Evolutionary conservation across 176 grass and related monocot genomes (phyloP), one percentile per base, ranked within the genome.

Genomic region (Aegilops bicornis): DNA sequence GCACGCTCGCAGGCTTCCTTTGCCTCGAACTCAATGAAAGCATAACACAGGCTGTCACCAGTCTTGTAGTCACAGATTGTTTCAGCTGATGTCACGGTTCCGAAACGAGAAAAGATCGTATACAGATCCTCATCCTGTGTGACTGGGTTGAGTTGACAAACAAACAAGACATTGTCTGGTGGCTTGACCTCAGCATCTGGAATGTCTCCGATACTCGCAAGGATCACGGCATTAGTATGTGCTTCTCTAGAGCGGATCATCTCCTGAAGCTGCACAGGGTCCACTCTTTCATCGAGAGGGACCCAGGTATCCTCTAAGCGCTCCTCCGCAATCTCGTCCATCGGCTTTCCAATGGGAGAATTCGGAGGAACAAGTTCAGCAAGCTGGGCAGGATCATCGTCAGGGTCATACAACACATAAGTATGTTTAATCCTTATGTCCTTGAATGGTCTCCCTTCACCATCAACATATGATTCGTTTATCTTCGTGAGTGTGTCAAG

Each of bases 391-490:
- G 95, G 93, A 86, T 98, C 95, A 77, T 97, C 95, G 23, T 93
- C 93, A 76, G 95, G 95, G 84, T 93, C 96, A 71, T 91, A 90
- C 75, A 98, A 86, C 63, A 98, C 70, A 78, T 91, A 96, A 20
- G 93, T 96, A 85, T 98, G 93, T 50, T 98, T 98, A 81, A 98
- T 94, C 92, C 96, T 94, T 22, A 98, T 98, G 65, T 98, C 86
- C 80, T 94, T 98, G 80, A 92, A 95, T 48, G 96, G 96, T 27
- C 96, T 96, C 83, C 92, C 90, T 30, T 94, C 82, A 54, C 62
- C 79, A 88, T 98, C 96, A 82, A 80, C 91, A 73, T 94, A 96
- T 54, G 96, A 39, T 89, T 98, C 93, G 82, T 95, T 98, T 88
- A 98, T 94, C 84, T 96, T 94, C 31, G 48, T 66, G 76, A 98